These are phyloP conservation scores for Petunia axillaris DNA, from an alignment of 257 asterid genomes.

Conservation along the genomic window DNA sequence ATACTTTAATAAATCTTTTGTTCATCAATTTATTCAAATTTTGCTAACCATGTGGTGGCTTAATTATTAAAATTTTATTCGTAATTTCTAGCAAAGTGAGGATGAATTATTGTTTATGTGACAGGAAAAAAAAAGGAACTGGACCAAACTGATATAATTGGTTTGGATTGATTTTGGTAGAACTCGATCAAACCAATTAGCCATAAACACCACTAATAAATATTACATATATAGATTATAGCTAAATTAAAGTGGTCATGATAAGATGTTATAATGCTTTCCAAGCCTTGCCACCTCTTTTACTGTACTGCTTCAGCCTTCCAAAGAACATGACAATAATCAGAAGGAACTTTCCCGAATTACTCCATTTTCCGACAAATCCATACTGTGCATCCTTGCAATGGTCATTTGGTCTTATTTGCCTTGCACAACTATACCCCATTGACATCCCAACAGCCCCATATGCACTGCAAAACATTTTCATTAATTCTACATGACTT, in stretches of 20 bases:
- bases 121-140: too few species aligned
- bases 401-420: slow-evolving; percentile 23
- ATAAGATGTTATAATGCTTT: slow-evolving; percentile 25
- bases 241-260: neutral
- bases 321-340: slow-evolving; percentile 63
- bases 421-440: slow-evolving; percentile 59
- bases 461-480: slow-evolving; percentile 44
- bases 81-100: too few species aligned
- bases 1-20: too few species aligned
- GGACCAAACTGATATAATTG: too few species aligned
- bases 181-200: too few species aligned
- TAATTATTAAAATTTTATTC: too few species aligned
- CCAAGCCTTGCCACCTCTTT: slow-evolving; percentile 50
- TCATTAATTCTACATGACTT: neutral
- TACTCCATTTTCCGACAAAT: slow-evolving; percentile 61
- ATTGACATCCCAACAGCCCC: slow-evolving; percentile 63
- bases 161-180: too few species aligned
- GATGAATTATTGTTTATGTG: too few species aligned
- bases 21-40: too few species aligned
- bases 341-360: slow-evolving; percentile 48
- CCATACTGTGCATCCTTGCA: slow-evolving; percentile 50
- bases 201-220: too few species aligned
- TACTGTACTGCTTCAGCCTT: slow-evolving; percentile 48
- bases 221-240: neutral
- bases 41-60: too few species aligned